phyloP scores from a whole-genome alignment of 2,329 filamentous ascomycete genomes.

The Periconia sp. region DNA sequence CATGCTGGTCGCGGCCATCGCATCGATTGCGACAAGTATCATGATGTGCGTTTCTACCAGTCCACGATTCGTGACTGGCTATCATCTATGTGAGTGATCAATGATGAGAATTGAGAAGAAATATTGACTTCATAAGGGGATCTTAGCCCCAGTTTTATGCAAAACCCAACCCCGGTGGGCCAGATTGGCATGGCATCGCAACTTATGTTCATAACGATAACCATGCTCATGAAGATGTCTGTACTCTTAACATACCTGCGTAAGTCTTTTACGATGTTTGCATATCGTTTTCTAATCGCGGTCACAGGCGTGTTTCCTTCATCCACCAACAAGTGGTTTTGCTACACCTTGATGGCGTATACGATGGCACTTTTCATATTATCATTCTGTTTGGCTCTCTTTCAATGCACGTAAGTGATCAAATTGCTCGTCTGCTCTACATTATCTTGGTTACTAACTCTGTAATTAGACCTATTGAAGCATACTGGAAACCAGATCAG shows the following conservation, averaged over 20 bases:
- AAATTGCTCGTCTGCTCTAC: background rate
- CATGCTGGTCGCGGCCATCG: constrained; percentile 15
- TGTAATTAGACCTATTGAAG: constrained; percentile 5
- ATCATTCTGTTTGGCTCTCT: constrained; percentile 10
- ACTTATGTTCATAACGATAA: constrained; percentile 13
- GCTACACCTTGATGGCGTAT: constrained; percentile 14
- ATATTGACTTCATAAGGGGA: constrained; percentile 4
- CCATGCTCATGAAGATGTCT: constrained; percentile 16
- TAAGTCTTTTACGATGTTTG: background rate
- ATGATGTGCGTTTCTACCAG: constrained; percentile 14
- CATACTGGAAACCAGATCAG: constrained; percentile 5
- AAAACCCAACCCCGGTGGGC: background rate
- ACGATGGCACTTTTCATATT: constrained; percentile 7
- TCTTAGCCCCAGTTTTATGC: constrained; percentile 1
- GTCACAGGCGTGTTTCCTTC: constrained; percentile 15
- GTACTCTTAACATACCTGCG: constrained; percentile 4
- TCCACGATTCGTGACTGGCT: constrained; percentile 12
- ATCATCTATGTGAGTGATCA: constrained; percentile 12
- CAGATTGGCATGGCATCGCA: constrained; percentile 13
- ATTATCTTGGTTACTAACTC: background rate
- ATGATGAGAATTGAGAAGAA: background rate
- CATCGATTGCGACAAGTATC: constrained; percentile 11
- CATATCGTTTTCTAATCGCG: too few species aligned
- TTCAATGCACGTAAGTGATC: constrained; percentile 18
- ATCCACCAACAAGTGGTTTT: constrained; percentile 15